phyloP scores from a whole-genome alignment of 78 protist species.

The Dictyostelium capitatum region DNA sequence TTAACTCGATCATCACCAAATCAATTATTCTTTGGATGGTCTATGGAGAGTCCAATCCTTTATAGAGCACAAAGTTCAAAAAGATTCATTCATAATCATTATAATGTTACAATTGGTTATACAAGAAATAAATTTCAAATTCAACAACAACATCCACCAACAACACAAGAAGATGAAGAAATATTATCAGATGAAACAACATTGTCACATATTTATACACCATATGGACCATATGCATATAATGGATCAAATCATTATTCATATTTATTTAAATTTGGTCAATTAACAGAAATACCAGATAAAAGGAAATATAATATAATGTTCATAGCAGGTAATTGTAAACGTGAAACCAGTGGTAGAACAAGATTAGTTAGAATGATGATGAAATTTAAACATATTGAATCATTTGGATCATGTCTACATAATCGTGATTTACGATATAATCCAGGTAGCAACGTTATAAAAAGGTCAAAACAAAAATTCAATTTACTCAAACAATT shows the following conservation, averaged over 20 bases:
- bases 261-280: not conserved
- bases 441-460: not conserved
- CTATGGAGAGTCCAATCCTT: not conserved
- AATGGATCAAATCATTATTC: not conserved
- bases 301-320: not conserved
- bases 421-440: not conserved
- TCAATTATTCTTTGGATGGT: not conserved
- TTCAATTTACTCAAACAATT: not conserved
- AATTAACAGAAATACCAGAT: not conserved
- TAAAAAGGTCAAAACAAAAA: not conserved
- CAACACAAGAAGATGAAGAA: not conserved
- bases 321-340: conserved; percentile 3
- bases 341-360: not conserved
- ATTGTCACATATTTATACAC: conserved; percentile 4
- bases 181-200: not conserved
- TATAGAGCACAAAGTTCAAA: not conserved
- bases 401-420: conserved; percentile 7
- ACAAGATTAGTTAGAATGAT: not conserved
- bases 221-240: not conserved
- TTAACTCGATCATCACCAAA: not conserved
- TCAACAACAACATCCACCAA: not conserved
- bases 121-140: not conserved
- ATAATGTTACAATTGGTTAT: not conserved
- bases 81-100: not conserved
- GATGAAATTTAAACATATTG: not conserved